phyloP scores from a whole-genome alignment of 805 yeast genomes.

The Monosporozyma aquatica region DNA sequence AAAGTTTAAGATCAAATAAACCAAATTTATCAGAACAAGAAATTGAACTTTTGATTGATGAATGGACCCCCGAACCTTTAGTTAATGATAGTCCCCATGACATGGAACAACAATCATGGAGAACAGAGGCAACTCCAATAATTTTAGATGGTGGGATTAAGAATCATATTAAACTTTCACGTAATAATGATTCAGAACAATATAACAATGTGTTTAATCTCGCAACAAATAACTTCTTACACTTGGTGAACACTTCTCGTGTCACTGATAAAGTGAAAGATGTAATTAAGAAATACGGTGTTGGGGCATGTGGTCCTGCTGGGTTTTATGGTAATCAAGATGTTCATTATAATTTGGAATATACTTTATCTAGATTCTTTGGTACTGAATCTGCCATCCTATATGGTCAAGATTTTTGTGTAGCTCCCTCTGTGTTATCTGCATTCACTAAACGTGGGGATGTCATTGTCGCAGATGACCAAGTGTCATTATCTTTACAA shows the following conservation, averaged over 20 bases:
- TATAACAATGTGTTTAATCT: constrained; percentile 47
- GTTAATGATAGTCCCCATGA: constrained; percentile 41
- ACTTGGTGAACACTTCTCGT: constrained; percentile 41
- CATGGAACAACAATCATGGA: constrained; percentile 42
- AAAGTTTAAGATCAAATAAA: constrained; percentile 65
- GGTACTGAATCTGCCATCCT: constrained; percentile 72
- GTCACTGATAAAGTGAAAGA: constrained; percentile 47
- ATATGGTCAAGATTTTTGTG: constrained; percentile 87
- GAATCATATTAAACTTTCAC: constrained; percentile 20
- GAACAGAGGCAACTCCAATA: constrained; percentile 53
- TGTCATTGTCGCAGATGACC: constrained; percentile 76
- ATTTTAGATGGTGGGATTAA: constrained; percentile 46
- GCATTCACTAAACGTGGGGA: constrained; percentile 95
- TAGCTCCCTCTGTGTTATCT: constrained; percentile 81
- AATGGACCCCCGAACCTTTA: constrained; percentile 88
- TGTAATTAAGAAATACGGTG: constrained; percentile 66
- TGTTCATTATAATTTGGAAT: constrained; percentile 73
- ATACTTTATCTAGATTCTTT: constrained; percentile 62
- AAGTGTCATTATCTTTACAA: constrained; percentile 67
- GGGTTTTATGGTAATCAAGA: constrained; percentile 95
- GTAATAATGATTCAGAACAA: constrained; percentile 24
- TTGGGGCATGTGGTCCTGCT: constrained; percentile 98
- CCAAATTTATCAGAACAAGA: constrained; percentile 55
- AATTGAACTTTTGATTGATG: constrained; percentile 72
- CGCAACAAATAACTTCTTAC: constrained; percentile 63